Evolutionary conservation across 129 eudicot species (phyloP), one percentile per base, ranked within the genome.

Genomic region (Rutidosis leptorrhynchoides): DNA sequence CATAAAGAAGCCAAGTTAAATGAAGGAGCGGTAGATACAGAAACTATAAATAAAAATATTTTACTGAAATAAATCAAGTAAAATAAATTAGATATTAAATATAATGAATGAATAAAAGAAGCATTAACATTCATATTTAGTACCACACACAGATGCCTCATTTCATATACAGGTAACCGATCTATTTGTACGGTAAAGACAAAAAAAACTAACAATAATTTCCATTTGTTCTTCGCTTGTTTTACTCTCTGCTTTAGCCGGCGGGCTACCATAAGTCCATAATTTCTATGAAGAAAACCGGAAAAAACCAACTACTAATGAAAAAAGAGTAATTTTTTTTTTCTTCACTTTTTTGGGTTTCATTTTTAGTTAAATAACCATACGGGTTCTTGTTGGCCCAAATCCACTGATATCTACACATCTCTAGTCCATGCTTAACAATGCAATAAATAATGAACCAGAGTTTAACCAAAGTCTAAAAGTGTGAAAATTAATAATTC

Each of bases 331-430:
- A n/a, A n/a, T n/a, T n/a, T n/a, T n/a, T n/a, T n/a, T n/a, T n/a
- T n/a, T 54, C 35, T 33, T 53, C 52, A 68, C 57, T 52, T 61
- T 51, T 35, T 68, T 75, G 68, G 51, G 80, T 75, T 75, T 75
- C 80, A 6, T 75, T 75, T 61, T 68, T 60, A 20, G 80, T 75
- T 26, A 68, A 24, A 57, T 93, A 93, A 76, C 98, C 98, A 17
- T 85, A 93, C 0, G 98, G 96, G 64, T 93, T 92, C 84, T 88
- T 88, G 88, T 95, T 92, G 25, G 98, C 96, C 98, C 98, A 92
- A 75, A 88, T 92, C 98, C 98, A 92, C 74, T 83, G 98, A 77
- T 88, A 96, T 64, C 87, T 69, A 64, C 98, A 92, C 98, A 93
- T 93, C 12, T 83, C 90, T 24, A 93, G 80, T 23, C 86, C 95